These are phyloP conservation scores for Eutrema salsugineum DNA, from an alignment of 441 rosid genomes.

Conservation along the genomic window DNA sequence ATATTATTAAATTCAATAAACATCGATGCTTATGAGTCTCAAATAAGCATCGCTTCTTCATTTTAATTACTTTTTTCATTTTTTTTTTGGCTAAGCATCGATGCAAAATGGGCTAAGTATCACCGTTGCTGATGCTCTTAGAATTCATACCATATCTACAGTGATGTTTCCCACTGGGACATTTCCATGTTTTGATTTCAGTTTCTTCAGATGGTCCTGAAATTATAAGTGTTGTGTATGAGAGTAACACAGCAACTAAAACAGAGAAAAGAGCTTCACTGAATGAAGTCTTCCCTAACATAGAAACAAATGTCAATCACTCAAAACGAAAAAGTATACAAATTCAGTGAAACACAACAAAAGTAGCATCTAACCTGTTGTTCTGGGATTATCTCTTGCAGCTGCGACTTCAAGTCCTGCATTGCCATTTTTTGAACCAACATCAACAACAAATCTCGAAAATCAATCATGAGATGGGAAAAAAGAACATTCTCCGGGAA, in stretches of 20 bases:
- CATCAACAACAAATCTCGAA: not conserved
- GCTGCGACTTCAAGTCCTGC: constrained; percentile 77
- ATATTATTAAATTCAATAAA: no score
- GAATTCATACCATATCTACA: constrained; percentile 69
- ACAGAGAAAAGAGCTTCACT: not conserved
- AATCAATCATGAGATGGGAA: not conserved
- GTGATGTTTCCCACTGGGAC: constrained; percentile 78
- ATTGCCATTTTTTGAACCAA: not conserved
- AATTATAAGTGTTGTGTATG: not conserved
- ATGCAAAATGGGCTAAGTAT: no score
- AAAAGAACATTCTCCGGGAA: not conserved
- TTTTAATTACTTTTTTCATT: no score
- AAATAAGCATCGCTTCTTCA: no score
- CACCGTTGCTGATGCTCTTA: no score
- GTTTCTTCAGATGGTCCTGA: constrained; percentile 80
- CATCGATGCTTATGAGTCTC: no score
- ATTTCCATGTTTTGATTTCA: constrained; percentile 65
- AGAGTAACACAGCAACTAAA: not conserved
- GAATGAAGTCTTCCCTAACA: not conserved
- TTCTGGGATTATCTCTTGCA: constrained; percentile 84
- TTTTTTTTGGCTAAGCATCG: no score
- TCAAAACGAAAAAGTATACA: not conserved
- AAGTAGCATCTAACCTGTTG: constrained; percentile 56
- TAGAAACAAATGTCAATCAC: not conserved
- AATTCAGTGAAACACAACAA: not conserved